These are phyloP conservation scores for Linaria vulgaris DNA, from an alignment of 257 asterid genomes.

Conservation along the genomic window DNA sequence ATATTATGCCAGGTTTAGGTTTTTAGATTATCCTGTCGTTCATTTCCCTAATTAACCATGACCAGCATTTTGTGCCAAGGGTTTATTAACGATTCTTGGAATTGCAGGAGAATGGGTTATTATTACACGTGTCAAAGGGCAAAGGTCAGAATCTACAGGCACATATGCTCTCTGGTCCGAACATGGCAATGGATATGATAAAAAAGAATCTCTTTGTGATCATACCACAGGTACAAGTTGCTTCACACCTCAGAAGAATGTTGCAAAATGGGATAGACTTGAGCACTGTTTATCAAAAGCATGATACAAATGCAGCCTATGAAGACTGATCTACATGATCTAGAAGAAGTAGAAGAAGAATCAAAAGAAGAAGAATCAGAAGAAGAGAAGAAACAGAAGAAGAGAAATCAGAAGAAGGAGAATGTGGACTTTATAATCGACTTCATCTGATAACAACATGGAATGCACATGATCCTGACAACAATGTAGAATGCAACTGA, in stretches of 20 bases:
- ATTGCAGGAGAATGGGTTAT: too few species aligned
- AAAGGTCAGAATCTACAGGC: conserved; percentile 90
- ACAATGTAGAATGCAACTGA: too few species aligned
- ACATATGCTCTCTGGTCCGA: conserved; percentile 96
- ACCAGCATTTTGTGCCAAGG: conserved; percentile 13
- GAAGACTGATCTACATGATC: too few species aligned
- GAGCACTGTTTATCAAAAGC: conserved; percentile 91
- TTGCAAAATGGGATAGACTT: conserved; percentile 90
- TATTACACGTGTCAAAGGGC: conserved; percentile 86
- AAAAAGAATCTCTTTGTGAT: conserved; percentile 92
- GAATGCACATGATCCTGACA: too few species aligned
- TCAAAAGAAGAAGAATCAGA: too few species aligned
- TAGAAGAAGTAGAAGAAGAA: too few species aligned
- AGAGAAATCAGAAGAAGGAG: too few species aligned
- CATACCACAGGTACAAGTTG: conserved; percentile 76
- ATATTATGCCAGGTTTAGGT: conserved; percentile 8
- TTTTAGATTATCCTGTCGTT: conserved; percentile 11
- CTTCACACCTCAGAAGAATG: conserved; percentile 81
- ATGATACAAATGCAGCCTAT: too few species aligned
- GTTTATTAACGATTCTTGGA: too few species aligned
- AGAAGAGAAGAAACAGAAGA: too few species aligned
- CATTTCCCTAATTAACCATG: conserved; percentile 5
- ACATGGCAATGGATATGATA: conserved; percentile 99
- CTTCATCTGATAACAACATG: too few species aligned
- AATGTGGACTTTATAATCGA: too few species aligned